phyloP scores from a whole-genome alignment of 768 basidiomycete species.

The Auricularia heimuer region DNA sequence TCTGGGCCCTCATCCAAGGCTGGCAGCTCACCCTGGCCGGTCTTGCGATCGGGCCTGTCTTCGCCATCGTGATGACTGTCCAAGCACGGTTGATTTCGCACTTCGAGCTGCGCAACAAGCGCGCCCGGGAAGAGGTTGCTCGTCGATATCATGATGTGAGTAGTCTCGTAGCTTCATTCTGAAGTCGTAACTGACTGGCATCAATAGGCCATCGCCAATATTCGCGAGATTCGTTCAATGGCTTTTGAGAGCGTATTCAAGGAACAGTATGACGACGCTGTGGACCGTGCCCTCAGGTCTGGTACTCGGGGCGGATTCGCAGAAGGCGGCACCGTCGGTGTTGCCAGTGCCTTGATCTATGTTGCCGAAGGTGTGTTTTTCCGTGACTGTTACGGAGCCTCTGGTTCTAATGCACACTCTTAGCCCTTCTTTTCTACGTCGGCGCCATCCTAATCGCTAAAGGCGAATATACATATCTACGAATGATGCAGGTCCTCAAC shows the following conservation, averaged over 20 bases:
- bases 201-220: constrained; percentile 60
- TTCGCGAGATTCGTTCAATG: constrained; percentile 83
- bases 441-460: constrained; percentile 75
- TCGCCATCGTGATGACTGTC: constrained; percentile 60
- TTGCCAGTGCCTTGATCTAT: constrained; percentile 77
- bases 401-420: not conserved
- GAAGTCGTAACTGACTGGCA: not conserved
- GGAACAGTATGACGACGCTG: constrained; percentile 55
- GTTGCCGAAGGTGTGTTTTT: constrained; percentile 51
- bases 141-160: constrained; percentile 76
- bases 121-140: constrained; percentile 76
- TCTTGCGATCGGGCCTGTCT: constrained; percentile 77
- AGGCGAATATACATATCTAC: constrained; percentile 76
- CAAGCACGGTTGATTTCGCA: constrained; percentile 64
- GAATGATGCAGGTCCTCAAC: constrained; percentile 84
- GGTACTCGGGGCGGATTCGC: constrained; percentile 80
- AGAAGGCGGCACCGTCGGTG: constrained; percentile 75
- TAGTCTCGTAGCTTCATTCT: constrained; percentile 11
- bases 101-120: constrained; percentile 73
- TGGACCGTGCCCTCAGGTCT: constrained; percentile 47
- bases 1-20: constrained; percentile 81
- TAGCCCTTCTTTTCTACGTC: constrained; percentile 82
- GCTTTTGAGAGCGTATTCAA: constrained; percentile 65
- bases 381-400: not conserved
- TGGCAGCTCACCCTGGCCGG: constrained; percentile 94